Conservation (phyloP, 441 rosid genomes). For the Gossypium trilobum region DNA sequence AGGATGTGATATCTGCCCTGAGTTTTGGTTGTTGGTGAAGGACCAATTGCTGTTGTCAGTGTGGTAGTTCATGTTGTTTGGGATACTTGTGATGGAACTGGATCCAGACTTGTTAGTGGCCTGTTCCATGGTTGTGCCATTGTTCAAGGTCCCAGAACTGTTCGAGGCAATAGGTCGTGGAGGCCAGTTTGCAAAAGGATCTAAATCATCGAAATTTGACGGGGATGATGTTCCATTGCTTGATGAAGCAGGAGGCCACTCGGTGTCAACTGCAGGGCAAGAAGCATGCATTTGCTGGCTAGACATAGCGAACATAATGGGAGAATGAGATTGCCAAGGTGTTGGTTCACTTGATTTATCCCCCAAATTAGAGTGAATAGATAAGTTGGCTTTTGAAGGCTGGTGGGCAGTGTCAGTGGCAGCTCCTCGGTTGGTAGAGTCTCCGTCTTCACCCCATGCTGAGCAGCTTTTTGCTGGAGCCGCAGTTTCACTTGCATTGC, state of each 20-base stretch:
- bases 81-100: slow-evolving; percentile 22
- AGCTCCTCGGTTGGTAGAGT: too few relatives aligned
- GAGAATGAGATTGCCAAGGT: slow-evolving; percentile 34
- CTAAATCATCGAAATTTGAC: slow-evolving; percentile 52
- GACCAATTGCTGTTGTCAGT: slow-evolving; percentile 42
- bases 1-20: slow-evolving; percentile 29
- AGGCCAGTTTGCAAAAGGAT: slow-evolving; percentile 90
- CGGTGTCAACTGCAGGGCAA: slow-evolving; percentile 63
- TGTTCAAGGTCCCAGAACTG: slow-evolving; percentile 28
- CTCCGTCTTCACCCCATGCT: too few relatives aligned
- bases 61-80: slow-evolving; percentile 27
- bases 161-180: slow-evolving; percentile 33
- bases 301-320: slow-evolving; percentile 27
- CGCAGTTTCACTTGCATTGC: too few relatives aligned
- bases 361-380: slow-evolving; percentile 17
- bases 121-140: slow-evolving; percentile 20
- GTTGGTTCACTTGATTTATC: slow-evolving; percentile 32
- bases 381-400: slow-evolving; percentile 21
- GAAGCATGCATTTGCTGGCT: slow-evolving; percentile 33
- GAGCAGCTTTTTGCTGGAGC: too few relatives aligned
- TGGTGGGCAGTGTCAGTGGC: slow-evolving; percentile 19
- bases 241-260: slow-evolving; percentile 75
- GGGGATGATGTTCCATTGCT: slow-evolving; percentile 39
- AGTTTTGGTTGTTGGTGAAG: slow-evolving; percentile 26
- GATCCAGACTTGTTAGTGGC: slow-evolving; percentile 22